phyloP scores from a whole-genome alignment of 106 monocot genomes.

The Apostasia shenzhenica region DNA sequence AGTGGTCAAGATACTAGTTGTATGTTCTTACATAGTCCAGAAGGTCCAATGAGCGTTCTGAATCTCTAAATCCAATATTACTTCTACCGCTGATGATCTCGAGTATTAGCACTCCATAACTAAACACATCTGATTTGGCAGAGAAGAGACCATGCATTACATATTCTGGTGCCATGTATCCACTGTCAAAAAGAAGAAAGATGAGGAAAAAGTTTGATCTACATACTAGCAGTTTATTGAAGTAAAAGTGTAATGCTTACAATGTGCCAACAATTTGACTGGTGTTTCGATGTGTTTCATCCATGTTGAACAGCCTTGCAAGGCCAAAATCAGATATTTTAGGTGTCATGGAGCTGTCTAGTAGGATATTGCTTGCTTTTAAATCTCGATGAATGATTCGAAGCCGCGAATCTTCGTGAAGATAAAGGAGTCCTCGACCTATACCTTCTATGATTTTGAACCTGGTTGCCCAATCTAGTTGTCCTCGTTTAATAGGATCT shows the following conservation, averaged over 20 bases:
- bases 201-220: background rate
- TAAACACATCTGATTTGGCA: background rate
- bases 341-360: conserved; percentile 3
- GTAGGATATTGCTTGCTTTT: conserved; percentile 4
- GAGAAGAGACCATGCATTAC: background rate
- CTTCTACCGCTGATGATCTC: background rate
- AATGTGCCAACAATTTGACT: background rate
- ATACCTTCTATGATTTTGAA: background rate
- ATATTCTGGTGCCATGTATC: conserved; percentile 1
- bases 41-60: background rate
- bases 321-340: background rate
- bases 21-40: no score
- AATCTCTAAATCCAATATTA: background rate
- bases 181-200: background rate
- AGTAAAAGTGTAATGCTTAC: background rate
- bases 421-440: background rate
- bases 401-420: conserved; percentile 2
- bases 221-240: no score
- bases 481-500: background rate
- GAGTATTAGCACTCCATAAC: background rate
- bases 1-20: no score
- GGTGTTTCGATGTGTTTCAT: background rate
- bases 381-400: conserved; percentile 3
- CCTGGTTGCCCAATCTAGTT: background rate
- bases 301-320: background rate